phyloP scores from a whole-genome alignment of 75 land plant genomes.

The Isoetes taiwanensis region DNA sequence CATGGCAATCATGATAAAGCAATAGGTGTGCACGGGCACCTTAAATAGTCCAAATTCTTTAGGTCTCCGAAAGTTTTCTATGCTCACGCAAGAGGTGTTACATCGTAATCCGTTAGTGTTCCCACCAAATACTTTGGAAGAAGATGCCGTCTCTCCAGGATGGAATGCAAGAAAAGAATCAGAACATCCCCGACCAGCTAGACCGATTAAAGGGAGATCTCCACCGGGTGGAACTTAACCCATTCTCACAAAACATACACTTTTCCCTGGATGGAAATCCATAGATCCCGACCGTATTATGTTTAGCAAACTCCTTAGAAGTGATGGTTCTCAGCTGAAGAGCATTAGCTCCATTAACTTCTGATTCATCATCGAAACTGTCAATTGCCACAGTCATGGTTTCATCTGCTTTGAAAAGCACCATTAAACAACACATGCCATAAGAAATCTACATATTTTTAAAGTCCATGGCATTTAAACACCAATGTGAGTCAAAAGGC shows the following conservation, averaged over 20 bases:
- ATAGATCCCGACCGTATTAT: background rate
- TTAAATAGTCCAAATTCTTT: background rate
- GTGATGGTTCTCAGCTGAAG: background rate
- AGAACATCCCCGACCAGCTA: background rate
- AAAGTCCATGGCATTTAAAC: too few species aligned
- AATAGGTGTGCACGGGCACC: background rate
- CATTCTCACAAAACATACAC: background rate
- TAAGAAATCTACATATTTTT: too few species aligned
- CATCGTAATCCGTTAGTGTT: background rate
- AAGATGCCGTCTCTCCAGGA: background rate
- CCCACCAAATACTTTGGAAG: background rate
- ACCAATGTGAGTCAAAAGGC: too few species aligned
- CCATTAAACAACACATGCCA: too few species aligned
- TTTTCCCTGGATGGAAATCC: background rate
- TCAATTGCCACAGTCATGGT: too few species aligned
- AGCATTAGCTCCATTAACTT: too few species aligned
- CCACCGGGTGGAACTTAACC: background rate
- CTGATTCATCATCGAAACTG: too few species aligned
- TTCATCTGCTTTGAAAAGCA: too few species aligned
- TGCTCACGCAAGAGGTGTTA: background rate
- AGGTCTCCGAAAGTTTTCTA: background rate
- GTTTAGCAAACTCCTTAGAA: background rate
- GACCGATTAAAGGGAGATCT: background rate
- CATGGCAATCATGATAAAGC: background rate
- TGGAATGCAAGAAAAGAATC: constrained; percentile 4